phyloP scores from a whole-genome alignment of 345 rosid species.

The Gossypium rotundifolium region DNA sequence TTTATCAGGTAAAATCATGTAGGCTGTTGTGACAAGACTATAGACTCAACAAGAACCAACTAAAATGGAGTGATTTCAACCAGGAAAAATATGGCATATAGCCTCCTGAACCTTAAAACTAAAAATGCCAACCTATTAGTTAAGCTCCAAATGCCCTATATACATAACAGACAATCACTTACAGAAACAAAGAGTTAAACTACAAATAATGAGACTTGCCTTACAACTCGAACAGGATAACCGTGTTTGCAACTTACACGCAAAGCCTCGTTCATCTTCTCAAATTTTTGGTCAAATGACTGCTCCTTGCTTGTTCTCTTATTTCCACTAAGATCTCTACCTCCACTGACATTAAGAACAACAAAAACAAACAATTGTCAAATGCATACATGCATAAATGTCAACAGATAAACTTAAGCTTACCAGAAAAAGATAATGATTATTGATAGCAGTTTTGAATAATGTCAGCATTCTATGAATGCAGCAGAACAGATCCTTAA shows the following conservation, averaged over 20 bases:
- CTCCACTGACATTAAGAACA: slow-evolving; percentile 41
- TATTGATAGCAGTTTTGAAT: not conserved
- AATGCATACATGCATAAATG: not conserved
- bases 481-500: not conserved
- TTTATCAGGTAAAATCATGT: not conserved
- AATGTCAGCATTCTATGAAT: not conserved
- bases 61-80: not conserved
- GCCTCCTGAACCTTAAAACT: not conserved
- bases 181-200: not conserved
- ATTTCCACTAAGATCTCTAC: slow-evolving; percentile 59
- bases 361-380: slow-evolving; percentile 2
- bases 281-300: slow-evolving; percentile 53
- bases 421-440: not conserved
- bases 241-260: slow-evolving; percentile 57
- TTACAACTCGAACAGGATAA: slow-evolving; percentile 63
- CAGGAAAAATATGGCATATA: not conserved
- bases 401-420: not conserved
- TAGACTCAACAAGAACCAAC: not conserved
- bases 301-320: slow-evolving; percentile 55
- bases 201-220: slow-evolving; percentile 26
- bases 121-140: not conserved
- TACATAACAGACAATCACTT: not conserved
- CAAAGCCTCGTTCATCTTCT: slow-evolving; percentile 44
- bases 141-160: not conserved
- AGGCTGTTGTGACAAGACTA: not conserved